Base-by-base conservation (phyloP, 805 yeast genomes). In the Hanseniaspora vineae region DNA sequence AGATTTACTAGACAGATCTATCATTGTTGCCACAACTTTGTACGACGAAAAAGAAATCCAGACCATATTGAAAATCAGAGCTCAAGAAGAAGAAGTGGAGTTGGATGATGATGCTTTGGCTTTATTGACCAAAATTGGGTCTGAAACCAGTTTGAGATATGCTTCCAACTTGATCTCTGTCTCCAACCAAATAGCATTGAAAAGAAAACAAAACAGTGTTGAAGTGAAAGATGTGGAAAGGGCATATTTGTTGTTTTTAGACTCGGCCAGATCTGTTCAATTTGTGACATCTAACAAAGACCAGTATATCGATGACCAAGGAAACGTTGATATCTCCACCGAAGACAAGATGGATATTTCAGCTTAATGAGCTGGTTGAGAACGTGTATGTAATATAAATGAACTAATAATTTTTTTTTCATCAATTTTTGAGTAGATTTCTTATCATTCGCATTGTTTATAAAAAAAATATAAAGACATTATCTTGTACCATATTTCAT, bases 11-110 rank as follows among this genome's bases (percentile, higher is more conserved):
- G 99, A 92, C 68, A 78, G 99, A 64, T 77, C 94, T 35, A 83
- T 92, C 55, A 92, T 92, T 52, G 87, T 92, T 54, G 88, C 92
- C 60, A 94, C 98, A 1, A 66, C 76, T 15, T 71, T 77, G 43
- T 92, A 92, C 69, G 71, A 73, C 50, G 78, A 77, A 50, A 89
- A 85, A 50, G 98, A 92, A 66, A 83, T 90, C 59, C 77, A 82
- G 59, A 80, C 88, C 45, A 92, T 92, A 58, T 70, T 92, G 52
- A 72, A 84, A 31, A 92, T 90, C 57, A 80, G 99, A 60, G 87
- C 97, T 2, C 84, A 81, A 58, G 96, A 88, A 61, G 99, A 92
- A 66, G 97, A 89, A 60, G 89, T 86, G 45, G 92, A 86, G 54
- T 69, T 92, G 52, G 65, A 80, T 14, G 72, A 75, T 8, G 97